These are phyloP conservation scores for Otatea glauca DNA, from an alignment of 176 grass and related monocot species.

Conservation along the genomic window DNA sequence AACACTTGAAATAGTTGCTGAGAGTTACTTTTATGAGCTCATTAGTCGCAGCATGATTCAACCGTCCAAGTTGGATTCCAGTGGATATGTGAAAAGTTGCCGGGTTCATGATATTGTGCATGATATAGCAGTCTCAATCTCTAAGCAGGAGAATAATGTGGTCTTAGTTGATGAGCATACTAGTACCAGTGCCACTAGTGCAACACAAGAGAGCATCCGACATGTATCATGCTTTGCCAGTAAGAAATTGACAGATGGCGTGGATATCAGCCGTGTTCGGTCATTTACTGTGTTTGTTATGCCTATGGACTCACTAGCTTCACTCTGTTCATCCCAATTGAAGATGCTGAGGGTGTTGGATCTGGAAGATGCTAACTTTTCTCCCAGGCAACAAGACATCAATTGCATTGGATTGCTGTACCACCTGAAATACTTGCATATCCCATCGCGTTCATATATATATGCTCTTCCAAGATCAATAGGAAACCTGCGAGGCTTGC, in stretches of 20 bases:
- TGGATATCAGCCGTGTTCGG: neutral
- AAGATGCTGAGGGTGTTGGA: conserved; percentile 40
- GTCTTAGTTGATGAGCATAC: neutral
- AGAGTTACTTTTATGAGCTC: conserved; percentile 22
- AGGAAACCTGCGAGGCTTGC: neutral
- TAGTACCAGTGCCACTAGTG: neutral
- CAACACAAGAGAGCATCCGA: neutral
- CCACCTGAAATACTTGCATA: conserved; percentile 35
- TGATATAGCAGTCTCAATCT: conserved; percentile 21
- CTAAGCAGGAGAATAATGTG: conserved; percentile 2
- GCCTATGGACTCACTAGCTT: neutral
- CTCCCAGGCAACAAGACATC: neutral
- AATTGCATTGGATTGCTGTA: neutral
- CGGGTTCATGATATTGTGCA: conserved; percentile 35
- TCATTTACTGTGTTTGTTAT: neutral
- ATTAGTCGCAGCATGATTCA: conserved; percentile 35
- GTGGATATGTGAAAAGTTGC: neutral
- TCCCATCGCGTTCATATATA: fast-evolving
- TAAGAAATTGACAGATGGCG: neutral
- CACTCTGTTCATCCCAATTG: neutral
- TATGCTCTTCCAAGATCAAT: conserved; percentile 19
- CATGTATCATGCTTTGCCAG: neutral
- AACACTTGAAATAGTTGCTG: neutral
- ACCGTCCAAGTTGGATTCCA: neutral
- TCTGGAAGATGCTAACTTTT: fast-evolving